phyloP scores from a whole-genome alignment of 306 rosid genomes.

The Lablab purpureus region DNA sequence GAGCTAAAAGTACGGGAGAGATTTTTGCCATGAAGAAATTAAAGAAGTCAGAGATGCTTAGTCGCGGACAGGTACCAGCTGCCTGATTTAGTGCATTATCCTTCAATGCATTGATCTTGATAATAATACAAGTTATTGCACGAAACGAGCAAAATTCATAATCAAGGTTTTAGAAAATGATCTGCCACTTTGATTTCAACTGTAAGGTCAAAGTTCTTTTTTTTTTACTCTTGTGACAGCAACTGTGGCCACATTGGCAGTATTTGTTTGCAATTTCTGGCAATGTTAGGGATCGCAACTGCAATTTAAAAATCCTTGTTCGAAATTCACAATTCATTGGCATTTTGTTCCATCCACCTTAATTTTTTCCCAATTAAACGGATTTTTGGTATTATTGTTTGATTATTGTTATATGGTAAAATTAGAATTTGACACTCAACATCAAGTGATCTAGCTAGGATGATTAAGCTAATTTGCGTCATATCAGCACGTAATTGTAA shows the following conservation, averaged over 20 bases:
- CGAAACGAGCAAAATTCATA: slow-evolving; percentile 3
- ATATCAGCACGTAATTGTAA: slow-evolving; percentile 1
- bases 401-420: slow-evolving; percentile 23
- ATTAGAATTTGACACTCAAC: slow-evolving; percentile 18
- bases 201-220: not conserved
- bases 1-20: slow-evolving; percentile 83
- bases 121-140: not conserved
- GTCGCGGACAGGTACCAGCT: slow-evolving; percentile 94
- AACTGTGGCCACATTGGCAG: not conserved
- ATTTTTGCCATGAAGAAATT: slow-evolving; percentile 96
- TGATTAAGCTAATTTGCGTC: slow-evolving; percentile 35
- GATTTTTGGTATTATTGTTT: slow-evolving; percentile 21
- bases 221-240: not conserved
- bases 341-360: slow-evolving; percentile 30
- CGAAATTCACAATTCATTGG: not conserved
- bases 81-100: slow-evolving; percentile 20
- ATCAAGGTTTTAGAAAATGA: not conserved
- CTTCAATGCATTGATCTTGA: slow-evolving; percentile 21
- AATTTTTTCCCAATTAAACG: slow-evolving; percentile 23
- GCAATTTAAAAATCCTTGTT: not conserved
- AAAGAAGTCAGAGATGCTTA: slow-evolving; percentile 98
- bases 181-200: not conserved
- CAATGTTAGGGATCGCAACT: not conserved
- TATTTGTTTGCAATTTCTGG: not conserved
- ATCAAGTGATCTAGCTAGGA: slow-evolving; percentile 30